These are phyloP conservation scores for Tinospora cordifolia DNA, from an alignment of 164 flowering plant species.

Conservation along the genomic window DNA sequence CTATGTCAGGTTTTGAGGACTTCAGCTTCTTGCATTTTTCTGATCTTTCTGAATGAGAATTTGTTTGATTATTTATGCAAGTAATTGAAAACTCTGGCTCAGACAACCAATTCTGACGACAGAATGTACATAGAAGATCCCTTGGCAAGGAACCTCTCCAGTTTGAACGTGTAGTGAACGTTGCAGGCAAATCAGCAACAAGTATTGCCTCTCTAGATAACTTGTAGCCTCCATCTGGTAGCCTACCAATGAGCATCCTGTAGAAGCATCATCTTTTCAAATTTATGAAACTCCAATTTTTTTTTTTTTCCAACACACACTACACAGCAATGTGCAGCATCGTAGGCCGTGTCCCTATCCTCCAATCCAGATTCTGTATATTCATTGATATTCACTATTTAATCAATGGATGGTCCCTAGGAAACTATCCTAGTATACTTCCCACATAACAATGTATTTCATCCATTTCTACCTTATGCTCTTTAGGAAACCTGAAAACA, in stretches of 20 bases:
- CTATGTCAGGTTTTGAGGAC: slow-evolving; percentile 16
- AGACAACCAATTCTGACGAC: slow-evolving; percentile 71
- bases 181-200: slow-evolving; percentile 62
- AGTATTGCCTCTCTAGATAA: slow-evolving; percentile 76
- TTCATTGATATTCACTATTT: background rate
- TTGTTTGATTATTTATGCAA: slow-evolving; percentile 19
- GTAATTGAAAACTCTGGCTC: slow-evolving; percentile 58
- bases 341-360: background rate
- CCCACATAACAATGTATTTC: background rate
- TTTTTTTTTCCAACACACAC: background rate
- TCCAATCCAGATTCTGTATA: background rate
- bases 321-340: background rate
- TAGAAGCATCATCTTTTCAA: slow-evolving; percentile 6
- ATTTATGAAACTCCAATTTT: background rate
- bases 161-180: slow-evolving; percentile 62
- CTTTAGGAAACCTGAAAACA: background rate
- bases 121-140: slow-evolving; percentile 69
- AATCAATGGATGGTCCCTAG: background rate
- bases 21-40: slow-evolving; percentile 33
- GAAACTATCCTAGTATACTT: background rate
- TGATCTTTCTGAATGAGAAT: slow-evolving; percentile 19
- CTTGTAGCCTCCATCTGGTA: slow-evolving; percentile 73
- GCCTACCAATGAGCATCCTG: slow-evolving; percentile 72
- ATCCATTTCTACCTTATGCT: background rate
- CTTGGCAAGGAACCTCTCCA: slow-evolving; percentile 88